A percentile compares a stretch with the other conserved stretches of the same genome.
Conservation (phyloP, 495 filamentous ascomycete species). For the Penicillium paxilli region DNA sequence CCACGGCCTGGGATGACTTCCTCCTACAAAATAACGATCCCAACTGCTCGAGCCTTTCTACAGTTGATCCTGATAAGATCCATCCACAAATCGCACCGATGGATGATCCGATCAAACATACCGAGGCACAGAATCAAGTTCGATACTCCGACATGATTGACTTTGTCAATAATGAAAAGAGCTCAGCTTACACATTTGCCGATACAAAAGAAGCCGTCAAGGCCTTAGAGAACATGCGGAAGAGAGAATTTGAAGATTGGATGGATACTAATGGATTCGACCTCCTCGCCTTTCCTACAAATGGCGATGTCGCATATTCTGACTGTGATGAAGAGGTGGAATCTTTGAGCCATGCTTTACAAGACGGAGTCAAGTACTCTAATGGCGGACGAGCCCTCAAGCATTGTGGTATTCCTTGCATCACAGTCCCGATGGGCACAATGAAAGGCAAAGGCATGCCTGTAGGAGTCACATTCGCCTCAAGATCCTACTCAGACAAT, state of each 20-base stretch:
- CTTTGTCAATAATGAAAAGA: background rate
- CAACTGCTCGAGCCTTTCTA: background rate
- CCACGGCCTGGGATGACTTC: conserved; percentile 17
- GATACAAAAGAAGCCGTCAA: conserved; percentile 3
- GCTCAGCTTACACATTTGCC: background rate
- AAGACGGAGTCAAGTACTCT: conserved; percentile 13
- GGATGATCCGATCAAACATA: background rate
- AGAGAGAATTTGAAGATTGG: conserved; percentile 12
- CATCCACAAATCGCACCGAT: conserved; percentile 1
- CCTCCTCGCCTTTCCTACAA: conserved; percentile 5
- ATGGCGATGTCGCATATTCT: conserved; percentile 12
- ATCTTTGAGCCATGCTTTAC: conserved; percentile 1
- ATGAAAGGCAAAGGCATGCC: conserved; percentile 10
- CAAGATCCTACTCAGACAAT: conserved; percentile 10
- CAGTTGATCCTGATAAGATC: conserved; percentile 6
- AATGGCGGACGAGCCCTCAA: conserved; percentile 11
- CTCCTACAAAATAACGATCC: conserved; percentile 8
- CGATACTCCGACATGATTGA: conserved; percentile 4
- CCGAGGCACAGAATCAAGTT: conserved; percentile 1
- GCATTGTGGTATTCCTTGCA: conserved; percentile 14
- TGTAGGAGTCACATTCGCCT: conserved; percentile 15
- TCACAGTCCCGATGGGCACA: conserved; percentile 14
- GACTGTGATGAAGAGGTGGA: conserved; percentile 10
- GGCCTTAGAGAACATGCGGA: conserved; percentile 8
- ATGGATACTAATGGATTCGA: conserved; percentile 7